A percentile compares a stretch with the other conserved stretches of the same genome.
Evolutionary conservation across 2,329 filamentous ascomycete species (phyloP).

Genomic region (Colletotrichum noveboracense): DNA sequence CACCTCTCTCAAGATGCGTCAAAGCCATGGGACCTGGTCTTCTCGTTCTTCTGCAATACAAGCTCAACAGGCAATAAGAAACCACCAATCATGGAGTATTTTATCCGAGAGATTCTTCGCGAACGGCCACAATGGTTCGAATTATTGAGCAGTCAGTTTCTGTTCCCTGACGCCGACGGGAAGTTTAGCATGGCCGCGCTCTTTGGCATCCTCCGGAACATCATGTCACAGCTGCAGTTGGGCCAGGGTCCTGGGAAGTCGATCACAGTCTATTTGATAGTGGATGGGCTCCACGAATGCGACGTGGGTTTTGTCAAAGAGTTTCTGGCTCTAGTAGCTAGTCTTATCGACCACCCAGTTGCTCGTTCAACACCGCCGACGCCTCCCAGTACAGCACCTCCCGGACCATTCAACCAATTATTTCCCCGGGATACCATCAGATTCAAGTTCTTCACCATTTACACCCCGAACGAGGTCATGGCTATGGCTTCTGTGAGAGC

Average conservation of each 20-base stretch:
- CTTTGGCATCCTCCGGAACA: slow-evolving; percentile 23
- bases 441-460: slow-evolving; percentile 20
- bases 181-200: slow-evolving; percentile 3
- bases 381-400: not conserved
- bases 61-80: not conserved
- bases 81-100: slow-evolving; percentile 25
- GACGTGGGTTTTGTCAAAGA: not conserved
- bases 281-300: slow-evolving; percentile 27
- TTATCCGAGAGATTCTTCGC: slow-evolving; percentile 23
- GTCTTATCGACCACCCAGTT: not conserved
- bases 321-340: slow-evolving; percentile 1
- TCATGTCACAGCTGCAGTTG: not conserved
- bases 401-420: not conserved
- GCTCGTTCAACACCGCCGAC: not conserved
- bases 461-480: not conserved
- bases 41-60: slow-evolving; percentile 26
- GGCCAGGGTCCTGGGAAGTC: not conserved
- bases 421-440: not conserved
- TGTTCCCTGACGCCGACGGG: not conserved
- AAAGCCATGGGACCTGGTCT: slow-evolving; percentile 10
- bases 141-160: slow-evolving; percentile 12
- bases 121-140: slow-evolving; percentile 21
- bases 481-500: not conserved
- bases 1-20: slow-evolving; percentile 17
- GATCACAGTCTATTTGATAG: slow-evolving; percentile 23